Evolutionary conservation across 2,329 filamentous ascomycete genomes (phyloP), one percentile per base, ranked within the genome.

Genomic region (Aspergillus ochraceoroseus): DNA sequence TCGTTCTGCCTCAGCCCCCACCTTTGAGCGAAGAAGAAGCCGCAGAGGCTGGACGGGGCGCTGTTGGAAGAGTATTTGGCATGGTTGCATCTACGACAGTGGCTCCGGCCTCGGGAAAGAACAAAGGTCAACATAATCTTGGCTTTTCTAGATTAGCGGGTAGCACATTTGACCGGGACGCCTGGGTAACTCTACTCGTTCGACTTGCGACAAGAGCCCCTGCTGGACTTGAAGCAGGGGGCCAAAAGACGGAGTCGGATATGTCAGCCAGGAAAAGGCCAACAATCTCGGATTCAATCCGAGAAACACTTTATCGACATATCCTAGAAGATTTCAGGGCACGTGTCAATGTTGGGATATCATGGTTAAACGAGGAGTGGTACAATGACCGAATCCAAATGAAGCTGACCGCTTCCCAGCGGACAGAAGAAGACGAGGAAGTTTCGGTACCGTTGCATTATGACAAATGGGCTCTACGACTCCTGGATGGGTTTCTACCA

Each of bases 291-390:
- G 76, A 85, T 56, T 75, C 75, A 4, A 87, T 96, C 50, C 80
- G 92, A 37, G 84, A 94, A 52, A 75, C 80, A 5, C 70, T 98
- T 1, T 92, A 88, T 64, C 75, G 79, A 38, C 95, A 94, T 61
- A 77, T 96, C 32, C 77, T 96, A 48, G 87, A 94, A 49, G 90
- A 96, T 60, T 98, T 95, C 67, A 81, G 90, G 39, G 82, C 77
- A 47, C 82, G 92, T 29, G 89, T 96, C 48, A 89, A 94, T 52
- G 78, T 92, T 14, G 90, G 88, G 1, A 87, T 96, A 36, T 82
- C 83, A 5, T 98, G 92, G 92, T 74, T 98, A 11, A 94, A 84
- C 54, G 92, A 98, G 63, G 92, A 98, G 66, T 98, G 92, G 90
- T 96, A 95, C 65, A 94, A 89, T 55, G 90, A 96, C 62, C 80